Conservation (phyloP, 2,329 filamentous ascomycete species). For the Diplodia corticola region DNA sequence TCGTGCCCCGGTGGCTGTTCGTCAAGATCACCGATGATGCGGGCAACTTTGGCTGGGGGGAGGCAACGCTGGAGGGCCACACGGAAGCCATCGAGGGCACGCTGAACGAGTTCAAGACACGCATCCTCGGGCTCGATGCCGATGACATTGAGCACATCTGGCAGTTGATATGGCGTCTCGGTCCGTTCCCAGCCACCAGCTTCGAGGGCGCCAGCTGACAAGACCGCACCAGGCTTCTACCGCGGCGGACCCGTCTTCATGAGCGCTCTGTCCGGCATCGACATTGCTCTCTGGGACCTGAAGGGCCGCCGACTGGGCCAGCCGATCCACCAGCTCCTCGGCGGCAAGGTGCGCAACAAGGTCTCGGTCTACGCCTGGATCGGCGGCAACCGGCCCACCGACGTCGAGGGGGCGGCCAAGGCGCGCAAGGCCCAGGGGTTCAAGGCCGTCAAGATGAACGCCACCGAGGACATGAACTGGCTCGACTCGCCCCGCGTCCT, state of each 20-base stretch:
- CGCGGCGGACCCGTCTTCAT: conserved; percentile 78
- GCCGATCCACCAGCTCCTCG: conserved; percentile 71
- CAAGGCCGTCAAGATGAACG: conserved; percentile 75
- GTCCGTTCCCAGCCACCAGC: conserved; percentile 31
- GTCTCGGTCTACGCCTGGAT: conserved; percentile 78
- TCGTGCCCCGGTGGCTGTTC: conserved; percentile 74
- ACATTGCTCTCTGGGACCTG: conserved; percentile 79
- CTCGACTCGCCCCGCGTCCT: conserved; percentile 69
- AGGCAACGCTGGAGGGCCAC: conserved; percentile 71
- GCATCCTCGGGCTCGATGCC: conserved; percentile 67
- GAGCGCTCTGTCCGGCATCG: conserved; percentile 74
- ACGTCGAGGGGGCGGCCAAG: conserved; percentile 64
- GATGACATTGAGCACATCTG: conserved; percentile 80
- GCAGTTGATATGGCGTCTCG: conserved; percentile 66
- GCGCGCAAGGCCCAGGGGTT: conserved; percentile 63
- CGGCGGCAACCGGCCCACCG: conserved; percentile 68
- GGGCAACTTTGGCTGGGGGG: conserved; percentile 69
- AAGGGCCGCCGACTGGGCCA: conserved; percentile 66
- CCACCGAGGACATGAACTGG: conserved; percentile 73
- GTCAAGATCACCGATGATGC: conserved; percentile 72
- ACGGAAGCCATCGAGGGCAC: conserved; percentile 73
- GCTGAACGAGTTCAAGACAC: conserved; percentile 64
- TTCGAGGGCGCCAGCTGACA: neutral
- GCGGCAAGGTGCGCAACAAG: conserved; percentile 70
- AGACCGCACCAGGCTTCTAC: conserved; percentile 63